Base-by-base conservation (phyloP, 2,329 filamentous ascomycete genomes). In the Neoarthrinium moseri region DNA sequence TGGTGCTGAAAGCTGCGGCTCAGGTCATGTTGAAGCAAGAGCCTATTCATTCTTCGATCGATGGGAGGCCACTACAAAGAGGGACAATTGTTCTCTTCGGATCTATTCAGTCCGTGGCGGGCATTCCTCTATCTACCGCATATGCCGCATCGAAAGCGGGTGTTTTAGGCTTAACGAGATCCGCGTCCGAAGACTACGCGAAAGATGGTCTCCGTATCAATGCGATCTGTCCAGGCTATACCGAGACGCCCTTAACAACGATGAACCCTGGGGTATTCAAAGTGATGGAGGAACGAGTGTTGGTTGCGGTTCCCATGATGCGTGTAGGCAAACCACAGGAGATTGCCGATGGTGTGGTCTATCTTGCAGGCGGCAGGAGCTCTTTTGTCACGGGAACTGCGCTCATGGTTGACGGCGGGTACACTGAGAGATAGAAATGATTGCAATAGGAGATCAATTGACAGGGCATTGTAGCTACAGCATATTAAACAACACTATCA, bases 1-100 rank as follows among this genome's bases (percentile, higher is more conserved):
- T 64, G 46, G 60, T 73, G 2, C 51, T 73, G 1, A 57, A 64
- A 13, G 68, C 67, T 4, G 63, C 65, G 1, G 65, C 68, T 10
- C 55, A 62, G 24, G 64, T 73, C 18, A 75, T 75, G 71, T 51
- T 73, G 11, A 58, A 67, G 49, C 71, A 74, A 49, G 64, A 70
- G 0, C 65, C 59, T 0, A 69, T 73, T 3, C 43, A 51, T 1
- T 71, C 68, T 0, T 49, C 51, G 0, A 63, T 69, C 26, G 63
- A 72, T 22, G 61, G 59, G 13, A 37, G 50, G 39, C 45, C 56
- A 49, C n/a, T 61, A 40, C 62, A 67, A 42, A 48, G 46, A 6
- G 53, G 53, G 6, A 48, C 51, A 6, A 70, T 70, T 36, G 54
- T 70, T 39, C 69, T 68, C 39, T 64, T 69, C 38, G 56, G 56